These are phyloP conservation scores for Myrica gale DNA, from an alignment of 306 rosid genomes.

Conservation along the genomic window DNA sequence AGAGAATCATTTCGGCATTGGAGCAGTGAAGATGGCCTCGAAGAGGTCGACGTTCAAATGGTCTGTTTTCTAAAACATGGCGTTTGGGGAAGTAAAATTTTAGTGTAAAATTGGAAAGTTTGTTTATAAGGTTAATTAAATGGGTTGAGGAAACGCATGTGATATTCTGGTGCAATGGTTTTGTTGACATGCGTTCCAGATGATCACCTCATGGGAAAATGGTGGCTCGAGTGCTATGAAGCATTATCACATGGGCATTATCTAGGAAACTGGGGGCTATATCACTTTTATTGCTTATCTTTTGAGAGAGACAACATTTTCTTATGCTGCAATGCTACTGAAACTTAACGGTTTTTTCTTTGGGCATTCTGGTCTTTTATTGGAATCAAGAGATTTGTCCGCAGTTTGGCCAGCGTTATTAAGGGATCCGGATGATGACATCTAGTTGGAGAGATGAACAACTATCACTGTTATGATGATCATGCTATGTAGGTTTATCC, in stretches of 20 bases:
- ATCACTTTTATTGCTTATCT: conserved; percentile 2
- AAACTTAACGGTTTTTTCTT: conserved; percentile 1
- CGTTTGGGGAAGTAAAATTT: no score
- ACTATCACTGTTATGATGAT: neutral
- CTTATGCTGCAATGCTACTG: conserved; percentile 27
- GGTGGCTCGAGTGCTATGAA: conserved; percentile 33
- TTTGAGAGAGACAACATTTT: conserved; percentile 4
- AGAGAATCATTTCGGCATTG: conserved; percentile 47
- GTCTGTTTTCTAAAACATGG: conserved; percentile 20
- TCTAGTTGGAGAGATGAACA: neutral
- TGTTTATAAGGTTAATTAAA: neutral
- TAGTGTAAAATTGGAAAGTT: conserved; percentile 27
- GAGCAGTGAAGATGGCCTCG: conserved; percentile 22
- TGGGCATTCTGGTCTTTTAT: conserved; percentile 4
- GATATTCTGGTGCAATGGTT: conserved; percentile 31
- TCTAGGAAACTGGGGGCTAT: conserved; percentile 19
- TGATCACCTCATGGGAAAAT: conserved; percentile 23
- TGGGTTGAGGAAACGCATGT: conserved; percentile 26
- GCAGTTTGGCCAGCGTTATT: no score
- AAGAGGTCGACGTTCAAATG: conserved; percentile 6
- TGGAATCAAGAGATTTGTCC: neutral
- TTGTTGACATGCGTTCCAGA: conserved; percentile 26
- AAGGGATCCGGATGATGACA: neutral
- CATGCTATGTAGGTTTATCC: neutral
- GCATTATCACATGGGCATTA: conserved; percentile 46